Conservation (phyloP, 164 flowering plant species). For the Buxus sempervirens region DNA sequence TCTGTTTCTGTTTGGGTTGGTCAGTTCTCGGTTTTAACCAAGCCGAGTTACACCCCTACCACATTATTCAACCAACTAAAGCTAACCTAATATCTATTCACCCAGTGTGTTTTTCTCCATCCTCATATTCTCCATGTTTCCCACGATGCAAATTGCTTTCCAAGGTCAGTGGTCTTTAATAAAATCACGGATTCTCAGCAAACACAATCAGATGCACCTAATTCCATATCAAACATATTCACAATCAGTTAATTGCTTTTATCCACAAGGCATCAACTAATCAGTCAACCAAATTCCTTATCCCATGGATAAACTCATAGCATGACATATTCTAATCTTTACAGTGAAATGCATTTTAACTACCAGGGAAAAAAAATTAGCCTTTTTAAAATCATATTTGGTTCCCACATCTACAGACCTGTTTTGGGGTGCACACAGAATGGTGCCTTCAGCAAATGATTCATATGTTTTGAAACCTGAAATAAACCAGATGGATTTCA, state of each 20-base stretch:
- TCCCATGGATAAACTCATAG: neutral
- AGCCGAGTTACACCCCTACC: too few relatives aligned
- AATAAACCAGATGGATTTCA: conserved; percentile 4
- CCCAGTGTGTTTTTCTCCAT: neutral
- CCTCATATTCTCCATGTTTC: neutral
- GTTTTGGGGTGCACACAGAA: conserved; percentile 98
- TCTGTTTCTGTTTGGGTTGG: too few relatives aligned
- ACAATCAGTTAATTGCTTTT: too few relatives aligned
- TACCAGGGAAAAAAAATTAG: too few relatives aligned
- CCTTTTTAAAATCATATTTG: neutral
- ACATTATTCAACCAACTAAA: neutral
- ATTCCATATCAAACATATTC: neutral
- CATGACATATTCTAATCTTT: neutral
- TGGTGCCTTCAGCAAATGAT: conserved; percentile 95
- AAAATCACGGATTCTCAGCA: neutral
- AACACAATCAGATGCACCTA: neutral
- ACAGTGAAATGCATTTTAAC: neutral
- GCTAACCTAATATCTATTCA: neutral
- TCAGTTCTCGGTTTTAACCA: too few relatives aligned
- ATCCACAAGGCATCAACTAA: too few relatives aligned
- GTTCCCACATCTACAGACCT: conserved; percentile 39
- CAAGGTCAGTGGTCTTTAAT: neutral
- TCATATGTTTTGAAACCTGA: conserved; percentile 94
- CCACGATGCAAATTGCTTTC: neutral
- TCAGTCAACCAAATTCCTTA: too few relatives aligned